A percentile compares a stretch with the other conserved stretches of the same genome.
These are phyloP conservation scores for Zymoseptoria passerinii DNA, from an alignment of 2,329 filamentous ascomycete genomes.

Conservation along the genomic window DNA sequence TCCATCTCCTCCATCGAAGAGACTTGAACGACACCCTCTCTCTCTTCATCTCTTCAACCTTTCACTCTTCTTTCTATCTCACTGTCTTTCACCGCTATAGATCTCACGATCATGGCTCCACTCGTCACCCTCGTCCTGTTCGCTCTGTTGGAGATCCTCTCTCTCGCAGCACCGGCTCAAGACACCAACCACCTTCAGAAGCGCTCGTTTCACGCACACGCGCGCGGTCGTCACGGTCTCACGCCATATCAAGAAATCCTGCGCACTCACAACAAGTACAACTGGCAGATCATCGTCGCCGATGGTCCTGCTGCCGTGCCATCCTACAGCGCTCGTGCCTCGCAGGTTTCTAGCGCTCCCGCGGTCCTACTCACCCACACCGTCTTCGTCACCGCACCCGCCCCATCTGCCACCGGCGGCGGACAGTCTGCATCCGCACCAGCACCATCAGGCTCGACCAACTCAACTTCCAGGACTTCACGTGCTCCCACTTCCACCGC, in stretches of 20 bases:
- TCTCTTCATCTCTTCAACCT: constrained; percentile 1
- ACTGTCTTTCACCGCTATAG: constrained; percentile 2
- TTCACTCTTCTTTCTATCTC: neutral
- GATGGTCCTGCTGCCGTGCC: constrained; percentile 3
- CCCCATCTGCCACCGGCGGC: neutral
- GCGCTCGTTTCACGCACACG: constrained; percentile 54
- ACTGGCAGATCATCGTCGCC: constrained; percentile 26
- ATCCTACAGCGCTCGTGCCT: neutral
- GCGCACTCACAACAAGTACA: constrained; percentile 62
- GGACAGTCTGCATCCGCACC: neutral
- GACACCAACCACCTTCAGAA: constrained; percentile 35
- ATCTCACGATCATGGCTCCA: constrained; percentile 1
- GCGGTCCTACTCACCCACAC: neutral
- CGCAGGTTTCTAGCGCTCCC: neutral
- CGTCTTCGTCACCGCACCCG: neutral
- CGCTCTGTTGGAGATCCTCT: constrained; percentile 41
- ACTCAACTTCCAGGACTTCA: constrained; percentile 7
- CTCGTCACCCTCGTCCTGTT: constrained; percentile 31
- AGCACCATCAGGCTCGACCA: neutral
- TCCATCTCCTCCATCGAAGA: neutral
- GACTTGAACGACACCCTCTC: no score
- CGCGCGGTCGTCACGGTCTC: constrained; percentile 42
- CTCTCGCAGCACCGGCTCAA: constrained; percentile 39
- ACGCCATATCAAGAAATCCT: constrained; percentile 55
- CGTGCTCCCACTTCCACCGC: constrained; percentile 7